Percentiles rank a stretch among this genome's conserved stretches.
phyloP scores from a whole-genome alignment of 768 basidiomycete species.

The Lentinula raphanica region DNA sequence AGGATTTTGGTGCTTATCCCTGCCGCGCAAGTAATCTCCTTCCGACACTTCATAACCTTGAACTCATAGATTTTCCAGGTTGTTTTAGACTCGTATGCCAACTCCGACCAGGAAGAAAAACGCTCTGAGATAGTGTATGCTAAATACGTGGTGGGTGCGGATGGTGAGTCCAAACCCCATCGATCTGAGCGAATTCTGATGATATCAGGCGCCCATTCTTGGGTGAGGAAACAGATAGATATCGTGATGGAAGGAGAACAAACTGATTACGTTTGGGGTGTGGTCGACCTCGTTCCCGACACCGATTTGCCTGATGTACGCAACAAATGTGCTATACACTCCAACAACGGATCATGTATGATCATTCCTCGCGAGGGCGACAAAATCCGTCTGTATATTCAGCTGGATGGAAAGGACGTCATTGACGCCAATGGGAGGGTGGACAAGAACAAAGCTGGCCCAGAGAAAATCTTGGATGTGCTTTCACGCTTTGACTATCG shows the following conservation, averaged over 20 bases:
- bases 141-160: conserved; percentile 73
- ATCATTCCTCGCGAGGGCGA: conserved; percentile 69
- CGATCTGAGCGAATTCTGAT: background rate
- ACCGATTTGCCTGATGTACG: conserved; percentile 78
- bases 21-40: conserved; percentile 26
- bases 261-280: conserved; percentile 78
- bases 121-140: conserved; percentile 57
- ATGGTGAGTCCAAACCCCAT: conserved; percentile 38
- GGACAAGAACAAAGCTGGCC: conserved; percentile 46
- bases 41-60: background rate
- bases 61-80: conserved; percentile 26
- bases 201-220: conserved; percentile 69
- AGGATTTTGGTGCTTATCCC: conserved; percentile 21
- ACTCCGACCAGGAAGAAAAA: conserved; percentile 19
- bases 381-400: conserved; percentile 66
- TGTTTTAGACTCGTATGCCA: conserved; percentile 37
- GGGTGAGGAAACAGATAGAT: conserved; percentile 65
- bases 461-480: conserved; percentile 51
- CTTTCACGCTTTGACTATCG: background rate
- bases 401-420: conserved; percentile 47
- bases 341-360: conserved; percentile 63
- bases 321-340: conserved; percentile 61
- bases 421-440: conserved; percentile 44
- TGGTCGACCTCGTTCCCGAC: conserved; percentile 64
- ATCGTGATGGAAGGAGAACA: conserved; percentile 78